Base-by-base conservation (phyloP, 129 eudicot species). In the Arctium minus region DNA sequence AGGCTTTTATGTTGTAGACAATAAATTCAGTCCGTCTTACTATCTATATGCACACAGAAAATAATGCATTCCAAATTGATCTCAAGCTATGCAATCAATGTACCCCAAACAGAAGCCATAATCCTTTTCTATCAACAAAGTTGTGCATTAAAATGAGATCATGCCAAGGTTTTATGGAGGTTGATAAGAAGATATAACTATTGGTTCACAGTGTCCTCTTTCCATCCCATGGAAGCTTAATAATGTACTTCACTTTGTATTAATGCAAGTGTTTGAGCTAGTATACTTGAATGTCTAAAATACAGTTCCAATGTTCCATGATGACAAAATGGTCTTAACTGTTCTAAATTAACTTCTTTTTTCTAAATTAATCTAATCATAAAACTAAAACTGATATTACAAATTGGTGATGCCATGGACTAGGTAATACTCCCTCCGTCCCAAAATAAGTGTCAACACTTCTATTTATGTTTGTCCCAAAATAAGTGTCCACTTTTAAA, bases 1-100 rank as follows among this genome's bases (percentile, higher is more conserved):
- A 79, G 87, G 81, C 71, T 46, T 67, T 91, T 50, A 76, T 36
- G 32, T 35, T 93, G 65, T 93, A 86, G 74, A 80, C 12, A 44
- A 71, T 33, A 46, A 38, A 46, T 44, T 81, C 42, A 3, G 39
- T 70, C 65, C 10, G 8, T 76, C 64, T 33, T 22, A 60, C 42
- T 64, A 81, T 74, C 42, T 81, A 56, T 69, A 10, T 9, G 53
- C 10, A 29, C 71, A 70, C 33, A 71, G 6, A 22, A 69, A 76
- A 48, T 76, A 72, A 70, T 17, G 46, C 33, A 50, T 81, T 17
- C 67, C 60, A 73, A 76, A 9, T 65, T 39, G 50, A 35, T 70
- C 53, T 80, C 38, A 72, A 53, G 62, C 53, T 72, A 80, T 31
- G 48, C 56, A 50, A 56, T 53, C 64, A 15, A 53, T 73, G 27